Conservation (phyloP, 768 basidiomycete species). For the Xerocomellus chrysenteron region DNA sequence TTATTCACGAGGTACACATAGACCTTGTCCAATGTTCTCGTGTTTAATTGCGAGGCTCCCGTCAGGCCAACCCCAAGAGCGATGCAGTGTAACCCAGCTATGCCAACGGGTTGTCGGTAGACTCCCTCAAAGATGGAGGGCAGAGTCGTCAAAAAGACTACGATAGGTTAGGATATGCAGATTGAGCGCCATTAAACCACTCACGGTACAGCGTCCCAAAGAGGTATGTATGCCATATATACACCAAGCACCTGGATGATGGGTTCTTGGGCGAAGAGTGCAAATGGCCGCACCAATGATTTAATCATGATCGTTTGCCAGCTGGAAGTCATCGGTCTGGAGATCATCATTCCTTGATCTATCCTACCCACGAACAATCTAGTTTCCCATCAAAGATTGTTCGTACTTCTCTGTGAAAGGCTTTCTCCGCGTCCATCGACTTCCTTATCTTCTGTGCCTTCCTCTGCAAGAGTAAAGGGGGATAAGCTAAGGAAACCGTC, state of each 20-base stretch:
- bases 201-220: conserved; percentile 62
- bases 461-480: conserved; percentile 39
- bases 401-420: conserved; percentile 34
- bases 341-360: background rate
- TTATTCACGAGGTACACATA: conserved; percentile 50
- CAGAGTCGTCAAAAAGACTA: conserved; percentile 69
- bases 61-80: conserved; percentile 65
- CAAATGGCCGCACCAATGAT: conserved; percentile 67
- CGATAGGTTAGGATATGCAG: background rate
- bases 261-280: conserved; percentile 56
- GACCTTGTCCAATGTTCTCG: conserved; percentile 52
- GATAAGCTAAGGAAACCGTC: conserved; percentile 21
- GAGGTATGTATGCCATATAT: conserved; percentile 67
- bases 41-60: conserved; percentile 52
- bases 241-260: conserved; percentile 66
- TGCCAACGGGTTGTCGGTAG: conserved; percentile 57
- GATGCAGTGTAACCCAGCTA: conserved; percentile 68
- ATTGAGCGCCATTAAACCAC: conserved; percentile 19
- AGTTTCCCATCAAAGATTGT: conserved; percentile 46
- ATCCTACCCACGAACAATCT: conserved; percentile 42
- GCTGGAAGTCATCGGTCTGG: conserved; percentile 29
- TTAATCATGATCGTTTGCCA: conserved; percentile 51
- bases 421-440: conserved; percentile 50
- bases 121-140: conserved; percentile 53
- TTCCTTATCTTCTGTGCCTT: conserved; percentile 50